Evolutionary conservation across 2,329 filamentous ascomycete genomes (phyloP), one percentile per base, ranked within the genome.

Genomic region (Atkinsonella texensis): DNA sequence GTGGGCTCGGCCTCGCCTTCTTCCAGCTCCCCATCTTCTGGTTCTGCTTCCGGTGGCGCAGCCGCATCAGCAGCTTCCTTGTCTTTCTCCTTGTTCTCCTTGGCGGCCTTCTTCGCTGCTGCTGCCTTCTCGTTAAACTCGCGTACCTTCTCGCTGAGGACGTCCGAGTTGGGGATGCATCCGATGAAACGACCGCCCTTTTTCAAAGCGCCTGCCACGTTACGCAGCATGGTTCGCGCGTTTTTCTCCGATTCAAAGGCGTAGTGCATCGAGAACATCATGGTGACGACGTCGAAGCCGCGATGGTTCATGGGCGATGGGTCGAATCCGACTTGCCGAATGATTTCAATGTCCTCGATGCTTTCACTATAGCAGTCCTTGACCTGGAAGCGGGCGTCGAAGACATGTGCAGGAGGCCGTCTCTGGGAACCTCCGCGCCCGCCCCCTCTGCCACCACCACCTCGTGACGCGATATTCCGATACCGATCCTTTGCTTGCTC

Each of bases 181-280:
- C 93, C 93, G 52, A 98, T 84, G 68, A 98, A 94, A 39, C 89
- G 83, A 1, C 93, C 93, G 23, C 93, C 93, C 65, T 97, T 96
- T 67, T 91, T 95, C 61, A 98, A 69, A 2, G 87, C 80, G 1
- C 89, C 87, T 0, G 93, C 85, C 3, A 98, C 91, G 63, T 98
- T 98, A 61, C 83, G 80, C 52, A 98, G 76, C 93, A 98, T 97
- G 56, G 81, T 87, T 44, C 89, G 81, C 2, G 91, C 89, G 67
- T 95, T 94, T 46, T 81, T 80, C 67, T 98, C 91, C 49, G 76
- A 88, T 72, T 97, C 93, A 60, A 97, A 98, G 6, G 93, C 90
- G 66, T 98, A 98, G 70, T 98, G 93, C 83, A 98, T 93, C 62
- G 89, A 94, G 68, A 98, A 98, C 93, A 98, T 98, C 81, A 95